Evolutionary conservation across 2,329 filamentous ascomycete species (phyloP), one percentile per base, ranked within the genome.

Genomic region (Diaporthe australafricana): DNA sequence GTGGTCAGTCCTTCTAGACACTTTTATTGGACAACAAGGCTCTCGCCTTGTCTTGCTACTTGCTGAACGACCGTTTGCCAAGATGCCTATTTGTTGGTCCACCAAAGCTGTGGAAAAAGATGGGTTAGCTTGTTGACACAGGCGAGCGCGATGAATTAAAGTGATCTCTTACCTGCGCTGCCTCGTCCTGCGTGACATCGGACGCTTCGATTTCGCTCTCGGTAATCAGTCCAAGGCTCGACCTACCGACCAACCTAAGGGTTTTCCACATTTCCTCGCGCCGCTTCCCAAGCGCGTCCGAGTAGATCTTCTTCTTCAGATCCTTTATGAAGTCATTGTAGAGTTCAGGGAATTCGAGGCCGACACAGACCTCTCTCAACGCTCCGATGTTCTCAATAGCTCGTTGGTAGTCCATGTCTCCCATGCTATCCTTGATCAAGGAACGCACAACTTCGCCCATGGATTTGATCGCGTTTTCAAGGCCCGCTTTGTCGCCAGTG

Each of bases 241-340:
- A 89, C 25, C 35, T 20, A 52, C 7, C 32, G 52, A 87, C 89
- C 72, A 85, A 88, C 76, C 92, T 87, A 30, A 98, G 47, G 75
- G 88, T 85, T 84, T 90, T 93, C 95, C 95, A 98, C 83, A 98
- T 91, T 78, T 97, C 94, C 74, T 88, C 88, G 68, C 94, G 86
- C 77, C 97, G 92, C 0, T 94, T 95, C 47, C 91, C 91, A 3
- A 98, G 82, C 75, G 92, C 88, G 0, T 91, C 93, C 0, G 86
- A 87, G 9, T 95, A 80, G 1, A 98, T 79, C 70, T 91, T 90
- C 75, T 85, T 86, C 84, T 98, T 98, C 76, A 98, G 81, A 42
- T 88, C 87, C 50, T 81, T 85, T 52, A 97, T 77, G 75, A 95
- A 93, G 0, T 87, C 85, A 78, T 98, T 98, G 81, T 93, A 99